phyloP scores from a whole-genome alignment of 2,329 filamentous ascomycete genomes.

The Pezicula carpinea region DNA sequence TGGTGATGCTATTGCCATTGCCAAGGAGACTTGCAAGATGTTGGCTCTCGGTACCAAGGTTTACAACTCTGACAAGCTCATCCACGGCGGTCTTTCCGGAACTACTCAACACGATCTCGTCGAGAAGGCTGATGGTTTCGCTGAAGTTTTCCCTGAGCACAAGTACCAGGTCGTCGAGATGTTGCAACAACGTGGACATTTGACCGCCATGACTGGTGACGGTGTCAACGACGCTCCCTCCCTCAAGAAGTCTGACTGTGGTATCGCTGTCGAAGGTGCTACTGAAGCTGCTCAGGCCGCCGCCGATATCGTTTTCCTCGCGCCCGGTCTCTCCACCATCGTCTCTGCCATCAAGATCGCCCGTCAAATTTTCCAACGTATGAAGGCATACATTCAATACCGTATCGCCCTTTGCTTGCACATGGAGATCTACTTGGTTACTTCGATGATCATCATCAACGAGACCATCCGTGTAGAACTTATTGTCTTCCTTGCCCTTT shows the following conservation, averaged over 20 bases:
- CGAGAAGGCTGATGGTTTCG: slow-evolving; percentile 89
- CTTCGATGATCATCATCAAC: slow-evolving; percentile 76
- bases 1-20: slow-evolving; percentile 74
- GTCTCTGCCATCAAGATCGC: slow-evolving; percentile 91
- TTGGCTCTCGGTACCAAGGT: slow-evolving; percentile 75
- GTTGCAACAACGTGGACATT: slow-evolving; percentile 86
- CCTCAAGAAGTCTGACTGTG: slow-evolving; percentile 89
- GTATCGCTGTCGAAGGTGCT: slow-evolving; percentile 89
- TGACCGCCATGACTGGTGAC: slow-evolving; percentile 94
- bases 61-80: slow-evolving; percentile 74
- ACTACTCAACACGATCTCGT: slow-evolving; percentile 72
- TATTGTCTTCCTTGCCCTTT: slow-evolving; percentile 75
- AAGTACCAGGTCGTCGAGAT: slow-evolving; percentile 95
- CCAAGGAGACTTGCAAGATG: slow-evolving; percentile 81
- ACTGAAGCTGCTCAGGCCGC: slow-evolving; percentile 88
- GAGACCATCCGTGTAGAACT: slow-evolving; percentile 69
- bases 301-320: slow-evolving; percentile 91
- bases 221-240: slow-evolving; percentile 93
- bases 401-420: slow-evolving; percentile 90
- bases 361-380: slow-evolving; percentile 93
- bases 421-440: slow-evolving; percentile 76
- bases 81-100: slow-evolving; percentile 69
- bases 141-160: slow-evolving; percentile 91
- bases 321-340: slow-evolving; percentile 84
- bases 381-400: slow-evolving; percentile 96